A percentile compares a stretch with the other conserved stretches of the same genome.
Evolutionary conservation across 2,329 filamentous ascomycete genomes (phyloP).

Genomic region (Neoscytalidium dimidiatum): DNA sequence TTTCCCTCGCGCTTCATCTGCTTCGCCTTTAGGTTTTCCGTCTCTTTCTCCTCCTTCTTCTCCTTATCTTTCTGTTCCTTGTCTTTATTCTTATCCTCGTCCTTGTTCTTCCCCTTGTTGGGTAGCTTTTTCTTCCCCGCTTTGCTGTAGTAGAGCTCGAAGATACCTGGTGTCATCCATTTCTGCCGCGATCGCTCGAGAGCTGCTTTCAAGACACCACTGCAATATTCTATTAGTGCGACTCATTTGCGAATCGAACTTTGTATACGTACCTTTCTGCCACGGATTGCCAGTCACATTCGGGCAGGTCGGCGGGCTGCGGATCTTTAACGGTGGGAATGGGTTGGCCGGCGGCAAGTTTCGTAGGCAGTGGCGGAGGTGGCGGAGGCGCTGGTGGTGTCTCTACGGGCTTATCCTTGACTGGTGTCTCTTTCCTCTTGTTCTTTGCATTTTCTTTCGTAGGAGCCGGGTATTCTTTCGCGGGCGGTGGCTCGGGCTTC

Average conservation of each 20-base stretch:
- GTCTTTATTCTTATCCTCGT: conserved; percentile 36
- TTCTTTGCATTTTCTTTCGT: background rate
- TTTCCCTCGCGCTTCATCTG: conserved; percentile 40
- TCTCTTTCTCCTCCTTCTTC: conserved; percentile 54
- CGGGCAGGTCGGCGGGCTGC: conserved; percentile 64
- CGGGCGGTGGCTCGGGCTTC: conserved; percentile 18
- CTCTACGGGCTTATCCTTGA: conserved; percentile 15
- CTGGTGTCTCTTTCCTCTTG: conserved; percentile 18
- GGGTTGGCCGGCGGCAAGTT: conserved; percentile 65
- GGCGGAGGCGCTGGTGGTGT: conserved; percentile 20
- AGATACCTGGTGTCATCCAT: conserved; percentile 40
- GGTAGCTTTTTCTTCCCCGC: conserved; percentile 34
- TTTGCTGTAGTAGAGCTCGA: conserved; percentile 40
- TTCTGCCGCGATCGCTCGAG: conserved; percentile 68
- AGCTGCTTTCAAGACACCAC: conserved; percentile 74
- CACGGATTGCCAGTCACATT: conserved; percentile 71
- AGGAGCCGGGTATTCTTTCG: background rate
- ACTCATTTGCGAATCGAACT: background rate
- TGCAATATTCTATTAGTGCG: conserved; percentile 37
- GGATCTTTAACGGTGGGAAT: conserved; percentile 69
- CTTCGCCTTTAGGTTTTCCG: conserved; percentile 51
- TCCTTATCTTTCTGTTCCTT: conserved; percentile 51
- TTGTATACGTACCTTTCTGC: conserved; percentile 62
- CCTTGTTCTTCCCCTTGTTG: conserved; percentile 58
- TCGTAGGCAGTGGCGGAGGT: conserved; percentile 57